Conservation (phyloP, 2,329 filamentous ascomycete species). For the Calonectria pauciramosa region DNA sequence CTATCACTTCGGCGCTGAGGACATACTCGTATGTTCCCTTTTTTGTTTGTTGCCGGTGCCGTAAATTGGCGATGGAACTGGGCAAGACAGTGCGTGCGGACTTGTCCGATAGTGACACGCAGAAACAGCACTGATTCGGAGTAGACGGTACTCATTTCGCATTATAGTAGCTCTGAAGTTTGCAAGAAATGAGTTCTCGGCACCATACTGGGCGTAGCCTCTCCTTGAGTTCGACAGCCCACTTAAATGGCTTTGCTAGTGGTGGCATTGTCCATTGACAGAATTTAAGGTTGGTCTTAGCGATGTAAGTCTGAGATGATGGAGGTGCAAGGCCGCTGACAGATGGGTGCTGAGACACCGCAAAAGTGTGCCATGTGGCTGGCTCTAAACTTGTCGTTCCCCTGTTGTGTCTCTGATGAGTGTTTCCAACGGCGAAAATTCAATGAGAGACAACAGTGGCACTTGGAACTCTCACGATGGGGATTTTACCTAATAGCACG, state of each 20-base stretch:
- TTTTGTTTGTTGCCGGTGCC: background rate
- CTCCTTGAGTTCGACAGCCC: background rate
- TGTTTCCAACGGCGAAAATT: background rate
- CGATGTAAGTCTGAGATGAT: conserved; percentile 8
- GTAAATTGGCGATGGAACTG: background rate
- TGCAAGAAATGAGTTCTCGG: background rate
- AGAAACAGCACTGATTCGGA: background rate
- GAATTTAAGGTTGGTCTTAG: conserved; percentile 12
- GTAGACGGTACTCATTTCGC: background rate
- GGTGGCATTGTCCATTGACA: conserved; percentile 4
- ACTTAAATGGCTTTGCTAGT: conserved; percentile 8
- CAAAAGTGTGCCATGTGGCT: background rate
- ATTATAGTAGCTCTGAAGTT: background rate
- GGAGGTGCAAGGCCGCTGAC: background rate
- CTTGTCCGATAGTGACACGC: background rate
- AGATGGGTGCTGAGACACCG: conserved; percentile 1
- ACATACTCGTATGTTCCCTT: background rate
- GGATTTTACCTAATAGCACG: background rate
- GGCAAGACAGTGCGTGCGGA: background rate
- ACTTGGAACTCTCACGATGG: background rate
- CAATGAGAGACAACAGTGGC: background rate
- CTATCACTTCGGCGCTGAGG: background rate
- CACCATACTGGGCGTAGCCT: background rate
- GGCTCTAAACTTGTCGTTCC: background rate
- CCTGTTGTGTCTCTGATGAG: background rate